Percentiles rank a stretch among this genome's conserved stretches.
Conservation (phyloP, 164 flowering plant species). For the Liriodendron chinense region DNA sequence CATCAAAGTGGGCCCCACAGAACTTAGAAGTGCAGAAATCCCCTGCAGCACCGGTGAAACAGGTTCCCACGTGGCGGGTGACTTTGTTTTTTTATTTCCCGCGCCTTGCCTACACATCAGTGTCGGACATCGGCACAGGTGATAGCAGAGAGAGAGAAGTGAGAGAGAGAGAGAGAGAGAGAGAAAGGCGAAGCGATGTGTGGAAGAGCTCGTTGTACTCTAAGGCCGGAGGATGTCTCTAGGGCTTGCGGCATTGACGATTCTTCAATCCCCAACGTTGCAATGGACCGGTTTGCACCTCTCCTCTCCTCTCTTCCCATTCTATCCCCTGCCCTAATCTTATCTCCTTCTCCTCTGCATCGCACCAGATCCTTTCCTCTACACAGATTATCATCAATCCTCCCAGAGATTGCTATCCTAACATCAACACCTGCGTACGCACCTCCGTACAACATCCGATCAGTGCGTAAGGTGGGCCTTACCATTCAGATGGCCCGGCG, state of each 20-base stretch:
- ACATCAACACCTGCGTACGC: no score
- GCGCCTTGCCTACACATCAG: not conserved
- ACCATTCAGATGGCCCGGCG: no score
- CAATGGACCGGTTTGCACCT: conserved; percentile 51
- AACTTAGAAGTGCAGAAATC: no score
- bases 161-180: not conserved
- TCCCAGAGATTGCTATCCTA: no score
- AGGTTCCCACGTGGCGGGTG: no score
- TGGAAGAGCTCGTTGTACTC: conserved; percentile 73
- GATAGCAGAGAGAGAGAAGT: not conserved
- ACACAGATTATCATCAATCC: no score
- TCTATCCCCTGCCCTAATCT: not conserved
- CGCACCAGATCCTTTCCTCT: no score
- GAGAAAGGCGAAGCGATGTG: conserved; percentile 47
- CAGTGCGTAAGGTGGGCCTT: no score
- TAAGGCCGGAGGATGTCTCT: conserved; percentile 59
- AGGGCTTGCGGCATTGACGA: conserved; percentile 57
- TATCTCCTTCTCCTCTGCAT: not conserved
- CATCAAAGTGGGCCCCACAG: no score
- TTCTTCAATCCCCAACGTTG: conserved; percentile 30
- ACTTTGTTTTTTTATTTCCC: not conserved
- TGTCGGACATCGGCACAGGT: not conserved
- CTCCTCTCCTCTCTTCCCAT: conserved; percentile 7
- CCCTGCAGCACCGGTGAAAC: no score
- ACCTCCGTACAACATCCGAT: no score